Base-by-base conservation (phyloP, 2,329 filamentous ascomycete species). In the Penicillium sp. region DNA sequence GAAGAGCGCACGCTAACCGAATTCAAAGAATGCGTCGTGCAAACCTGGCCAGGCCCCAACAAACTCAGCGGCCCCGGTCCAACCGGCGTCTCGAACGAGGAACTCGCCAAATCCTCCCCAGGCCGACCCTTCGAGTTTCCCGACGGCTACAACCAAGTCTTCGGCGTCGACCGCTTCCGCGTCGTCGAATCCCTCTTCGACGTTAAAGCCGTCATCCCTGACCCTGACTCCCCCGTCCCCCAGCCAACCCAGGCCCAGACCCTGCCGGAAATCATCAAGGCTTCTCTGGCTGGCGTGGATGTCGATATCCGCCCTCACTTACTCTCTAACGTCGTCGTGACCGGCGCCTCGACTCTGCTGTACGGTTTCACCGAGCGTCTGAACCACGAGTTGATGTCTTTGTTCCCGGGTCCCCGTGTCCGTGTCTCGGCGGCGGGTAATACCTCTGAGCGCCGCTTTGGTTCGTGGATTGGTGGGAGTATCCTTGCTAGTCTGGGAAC, bases 11-110 rank as follows among this genome's bases (percentile, higher is more conserved):
- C 96, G 37, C 79, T 99, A 53, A 92, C 91, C 33, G 92, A 97
- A 72, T 99, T 96, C 84, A 99, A 99, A 78, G 95, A 99, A 77
- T 95, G 90, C 16, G 91, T 97, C 14, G 92, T 97, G 24, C 92
- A 97, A 76, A 87, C 93, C 13, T 99, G 94, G 93, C 85, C 86
- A 23, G 91, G 91, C 0, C 90, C 90, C 0, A 87, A 87, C 55
- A 83, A 86, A 57, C 86, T 91, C 66, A 72, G 69, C 63, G 71
- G 64, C 36, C 73, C 74, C n/a, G 64, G 68, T 73, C 62, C 83
- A 77, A 75, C 74, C 19, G 86, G 87, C 33, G 64, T 77, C 23
- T 75, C 78, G 5, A 95, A 93, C 70, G 86, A 94, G 69, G 92
- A 97, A 37, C 81, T 86, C 44, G 87, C 87, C 54, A 87, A 84